phyloP scores from a whole-genome alignment of 2,329 filamentous ascomycete genomes.

The Trichoderma harzianum region DNA sequence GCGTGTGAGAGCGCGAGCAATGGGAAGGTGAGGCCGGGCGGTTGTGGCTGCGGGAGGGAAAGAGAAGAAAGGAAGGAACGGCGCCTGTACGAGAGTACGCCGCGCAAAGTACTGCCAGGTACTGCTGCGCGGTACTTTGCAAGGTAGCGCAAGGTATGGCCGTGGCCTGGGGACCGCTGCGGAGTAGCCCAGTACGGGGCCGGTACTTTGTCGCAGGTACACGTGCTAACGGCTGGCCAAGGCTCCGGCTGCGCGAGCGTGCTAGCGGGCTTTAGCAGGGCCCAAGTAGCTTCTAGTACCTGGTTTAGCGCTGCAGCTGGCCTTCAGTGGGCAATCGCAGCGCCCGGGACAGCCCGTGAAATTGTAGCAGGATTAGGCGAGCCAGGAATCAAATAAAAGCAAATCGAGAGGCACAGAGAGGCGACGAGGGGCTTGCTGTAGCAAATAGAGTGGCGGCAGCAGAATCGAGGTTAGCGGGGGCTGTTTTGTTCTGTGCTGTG shows the following conservation, averaged over 20 bases:
- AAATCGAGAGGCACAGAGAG: not conserved
- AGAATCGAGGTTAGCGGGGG: slow-evolving; percentile 7
- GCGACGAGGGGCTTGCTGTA: not conserved
- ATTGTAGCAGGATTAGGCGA: slow-evolving; percentile 2
- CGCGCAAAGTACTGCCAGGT: not conserved
- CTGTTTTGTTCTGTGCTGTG: not conserved
- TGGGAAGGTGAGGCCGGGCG: slow-evolving; percentile 13
- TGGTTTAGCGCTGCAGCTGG: not conserved
- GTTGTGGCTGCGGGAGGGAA: slow-evolving; percentile 16
- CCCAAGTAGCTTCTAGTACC: not conserved
- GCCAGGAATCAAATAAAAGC: not conserved
- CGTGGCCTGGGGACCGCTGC: not conserved
- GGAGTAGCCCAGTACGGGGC: not conserved
- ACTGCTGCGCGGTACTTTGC: not conserved
- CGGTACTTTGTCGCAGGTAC: not conserved
- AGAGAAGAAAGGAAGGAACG: slow-evolving; percentile 8
- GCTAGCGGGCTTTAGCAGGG: not conserved
- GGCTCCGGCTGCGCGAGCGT: not conserved
- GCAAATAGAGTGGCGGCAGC: slow-evolving; percentile 14
- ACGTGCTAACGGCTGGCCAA: slow-evolving; percentile 3
- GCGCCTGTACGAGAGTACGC: not conserved
- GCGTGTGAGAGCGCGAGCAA: not conserved
- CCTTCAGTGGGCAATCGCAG: not conserved
- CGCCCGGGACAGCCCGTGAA: not conserved
- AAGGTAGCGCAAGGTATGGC: not conserved